Conservation (phyloP, 2,329 filamentous ascomycete genomes). For the Aureobasidium sp. region DNA sequence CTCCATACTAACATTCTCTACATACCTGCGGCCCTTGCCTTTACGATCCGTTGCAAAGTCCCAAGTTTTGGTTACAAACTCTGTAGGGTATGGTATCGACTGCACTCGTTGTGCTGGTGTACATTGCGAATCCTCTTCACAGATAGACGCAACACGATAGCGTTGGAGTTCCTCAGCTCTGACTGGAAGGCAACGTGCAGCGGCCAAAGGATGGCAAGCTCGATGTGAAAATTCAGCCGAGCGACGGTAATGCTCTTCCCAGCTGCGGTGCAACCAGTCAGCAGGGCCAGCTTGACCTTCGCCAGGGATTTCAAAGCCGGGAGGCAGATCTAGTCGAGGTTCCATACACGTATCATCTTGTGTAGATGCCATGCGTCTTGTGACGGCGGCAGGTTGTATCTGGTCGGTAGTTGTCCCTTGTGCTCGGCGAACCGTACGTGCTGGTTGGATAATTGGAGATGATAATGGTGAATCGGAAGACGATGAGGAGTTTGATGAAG, state of each 20-base stretch:
- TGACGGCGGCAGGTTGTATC: background rate
- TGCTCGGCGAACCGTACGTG: background rate
- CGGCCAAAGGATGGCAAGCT: background rate
- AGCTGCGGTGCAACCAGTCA: background rate
- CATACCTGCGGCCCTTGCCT: background rate
- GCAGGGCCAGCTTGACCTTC: background rate
- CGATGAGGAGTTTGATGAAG: background rate
- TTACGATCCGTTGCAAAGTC: background rate
- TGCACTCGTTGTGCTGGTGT: background rate
- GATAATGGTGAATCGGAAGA: background rate
- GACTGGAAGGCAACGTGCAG: background rate
- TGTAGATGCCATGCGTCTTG: too few relatives aligned
- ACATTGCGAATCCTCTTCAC: background rate
- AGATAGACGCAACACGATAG: background rate
- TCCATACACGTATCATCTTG: too few relatives aligned
- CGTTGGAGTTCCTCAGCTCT: background rate
- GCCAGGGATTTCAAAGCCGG: background rate
- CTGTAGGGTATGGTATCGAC: background rate
- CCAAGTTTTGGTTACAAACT: background rate
- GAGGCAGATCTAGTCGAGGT: background rate
- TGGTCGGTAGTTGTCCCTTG: background rate
- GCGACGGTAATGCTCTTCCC: background rate
- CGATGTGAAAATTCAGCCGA: background rate
- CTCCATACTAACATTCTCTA: background rate
- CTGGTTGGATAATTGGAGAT: background rate